Percentiles rank a stretch among this genome's conserved stretches.
phyloP scores from a whole-genome alignment of 148 eudicot species.

The Cornus controversa region DNA sequence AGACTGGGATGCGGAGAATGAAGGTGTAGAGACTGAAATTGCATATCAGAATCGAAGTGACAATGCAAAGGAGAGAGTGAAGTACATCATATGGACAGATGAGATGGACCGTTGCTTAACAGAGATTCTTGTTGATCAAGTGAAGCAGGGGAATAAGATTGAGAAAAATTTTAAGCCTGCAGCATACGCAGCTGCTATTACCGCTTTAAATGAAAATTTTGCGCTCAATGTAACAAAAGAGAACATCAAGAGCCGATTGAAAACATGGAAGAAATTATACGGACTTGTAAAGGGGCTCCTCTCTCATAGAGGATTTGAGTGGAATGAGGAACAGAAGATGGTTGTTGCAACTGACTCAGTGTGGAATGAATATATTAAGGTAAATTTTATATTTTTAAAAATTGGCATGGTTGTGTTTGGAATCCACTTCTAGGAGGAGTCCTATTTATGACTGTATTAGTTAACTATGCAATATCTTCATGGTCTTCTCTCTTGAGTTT shows the following conservation, averaged over 20 bases:
- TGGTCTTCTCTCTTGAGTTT: neutral
- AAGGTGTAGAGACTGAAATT: constrained; percentile 4
- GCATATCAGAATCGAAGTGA: constrained; percentile 2
- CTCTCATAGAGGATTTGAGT: constrained; percentile 12
- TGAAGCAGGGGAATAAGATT: constrained; percentile 16
- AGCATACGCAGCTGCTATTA: neutral
- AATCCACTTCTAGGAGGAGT: neutral
- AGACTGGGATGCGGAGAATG: constrained; percentile 6
- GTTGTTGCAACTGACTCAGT: constrained; percentile 13
- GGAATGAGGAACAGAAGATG: constrained; percentile 14
- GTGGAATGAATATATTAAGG: constrained; percentile 14
- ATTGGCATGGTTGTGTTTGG: neutral
- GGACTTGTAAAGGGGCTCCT: constrained; percentile 7
- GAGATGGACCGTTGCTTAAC: constrained; percentile 18
- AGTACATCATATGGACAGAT: constrained; percentile 6
- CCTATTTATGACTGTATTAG: neutral
- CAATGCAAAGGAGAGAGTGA: constrained; percentile 6
- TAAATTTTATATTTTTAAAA: neutral
- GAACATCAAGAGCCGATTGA: constrained; percentile 14
- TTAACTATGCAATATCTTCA: neutral
- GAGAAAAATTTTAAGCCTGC: constrained; percentile 11
- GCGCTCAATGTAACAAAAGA: constrained; percentile 8
- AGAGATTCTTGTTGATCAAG: constrained; percentile 9
- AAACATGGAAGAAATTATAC: constrained; percentile 14
- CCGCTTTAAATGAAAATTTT: constrained; percentile 12